A percentile compares a stretch with the other conserved stretches of the same genome.
These are phyloP conservation scores for Castanospermum australe DNA, from an alignment of 306 rosid genomes.

Conservation along the genomic window DNA sequence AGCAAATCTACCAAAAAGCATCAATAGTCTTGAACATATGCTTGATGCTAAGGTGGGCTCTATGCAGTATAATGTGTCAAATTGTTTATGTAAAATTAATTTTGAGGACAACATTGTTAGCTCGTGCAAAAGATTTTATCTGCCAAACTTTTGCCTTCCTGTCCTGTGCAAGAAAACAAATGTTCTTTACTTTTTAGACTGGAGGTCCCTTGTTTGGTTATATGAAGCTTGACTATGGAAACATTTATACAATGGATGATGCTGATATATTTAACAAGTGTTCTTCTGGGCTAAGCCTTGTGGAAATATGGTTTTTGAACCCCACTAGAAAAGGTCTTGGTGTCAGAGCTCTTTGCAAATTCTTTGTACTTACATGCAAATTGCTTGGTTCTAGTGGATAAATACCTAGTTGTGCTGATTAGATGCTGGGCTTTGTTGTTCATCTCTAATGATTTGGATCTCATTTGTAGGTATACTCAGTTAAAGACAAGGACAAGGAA, in stretches of 20 bases:
- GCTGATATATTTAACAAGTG: constrained; percentile 2
- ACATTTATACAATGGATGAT: not conserved
- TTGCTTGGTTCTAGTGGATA: constrained; percentile 17
- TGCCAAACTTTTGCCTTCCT: not conserved
- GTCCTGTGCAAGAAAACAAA: constrained; percentile 8
- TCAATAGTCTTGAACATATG: constrained; percentile 84
- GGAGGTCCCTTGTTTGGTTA: not conserved
- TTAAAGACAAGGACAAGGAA: constrained; percentile 41
- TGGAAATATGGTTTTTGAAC: not conserved
- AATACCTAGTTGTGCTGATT: constrained; percentile 9
- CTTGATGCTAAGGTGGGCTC: constrained; percentile 86
- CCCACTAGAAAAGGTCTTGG: constrained; percentile 2
- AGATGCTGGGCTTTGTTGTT: constrained; percentile 2
- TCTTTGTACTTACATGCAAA: not conserved
- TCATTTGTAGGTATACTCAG: constrained; percentile 69
- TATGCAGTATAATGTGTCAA: constrained; percentile 10
- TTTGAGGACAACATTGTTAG: constrained; percentile 6
- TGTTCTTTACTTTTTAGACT: not conserved
- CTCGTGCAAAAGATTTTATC: constrained; percentile 1
- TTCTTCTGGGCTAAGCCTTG: not conserved
- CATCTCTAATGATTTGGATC: constrained; percentile 1
- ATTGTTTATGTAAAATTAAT: not conserved
- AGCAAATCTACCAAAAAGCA: constrained; percentile 68
- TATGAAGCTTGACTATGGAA: not conserved
- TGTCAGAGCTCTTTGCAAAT: not conserved